These are phyloP conservation scores for Metarhizium guizhouense DNA, from an alignment of 2,329 filamentous ascomycete species.

Conservation along the genomic window DNA sequence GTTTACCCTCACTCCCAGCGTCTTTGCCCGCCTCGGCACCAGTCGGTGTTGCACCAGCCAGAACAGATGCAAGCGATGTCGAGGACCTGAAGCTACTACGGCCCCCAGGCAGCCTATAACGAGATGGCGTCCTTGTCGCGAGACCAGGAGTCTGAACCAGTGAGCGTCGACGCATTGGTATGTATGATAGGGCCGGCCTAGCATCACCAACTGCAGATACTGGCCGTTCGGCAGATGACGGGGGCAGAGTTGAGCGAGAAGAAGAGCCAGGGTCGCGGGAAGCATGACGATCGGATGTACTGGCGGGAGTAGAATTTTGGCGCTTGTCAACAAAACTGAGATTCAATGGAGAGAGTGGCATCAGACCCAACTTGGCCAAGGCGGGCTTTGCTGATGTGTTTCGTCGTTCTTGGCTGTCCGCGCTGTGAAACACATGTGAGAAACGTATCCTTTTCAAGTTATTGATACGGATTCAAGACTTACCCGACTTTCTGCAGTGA, in stretches of 20 bases:
- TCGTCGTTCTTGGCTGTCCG: background rate
- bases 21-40: background rate
- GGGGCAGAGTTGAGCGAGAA: background rate
- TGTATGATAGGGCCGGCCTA: slow-evolving; percentile 23
- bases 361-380: background rate
- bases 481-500: background rate
- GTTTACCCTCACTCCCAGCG: no score
- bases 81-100: slow-evolving; percentile 3
- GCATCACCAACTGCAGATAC: background rate
- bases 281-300: slow-evolving; percentile 26
- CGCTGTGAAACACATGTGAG: background rate
- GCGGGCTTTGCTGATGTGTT: background rate
- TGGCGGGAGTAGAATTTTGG: slow-evolving; percentile 21
- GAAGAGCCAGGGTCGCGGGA: background rate
- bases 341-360: slow-evolving; percentile 1
- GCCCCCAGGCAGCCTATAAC: slow-evolving; percentile 14
- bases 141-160: slow-evolving; percentile 40
- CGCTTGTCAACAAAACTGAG: background rate
- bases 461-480: background rate
- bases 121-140: slow-evolving; percentile 30
- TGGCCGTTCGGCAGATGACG: background rate
- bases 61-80: background rate
- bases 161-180: slow-evolving; percentile 38
- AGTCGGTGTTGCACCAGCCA: background rate
- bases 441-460: background rate